Base-by-base conservation (phyloP, 176 grass and related monocot genomes). In the Luzula sylvatica region DNA sequence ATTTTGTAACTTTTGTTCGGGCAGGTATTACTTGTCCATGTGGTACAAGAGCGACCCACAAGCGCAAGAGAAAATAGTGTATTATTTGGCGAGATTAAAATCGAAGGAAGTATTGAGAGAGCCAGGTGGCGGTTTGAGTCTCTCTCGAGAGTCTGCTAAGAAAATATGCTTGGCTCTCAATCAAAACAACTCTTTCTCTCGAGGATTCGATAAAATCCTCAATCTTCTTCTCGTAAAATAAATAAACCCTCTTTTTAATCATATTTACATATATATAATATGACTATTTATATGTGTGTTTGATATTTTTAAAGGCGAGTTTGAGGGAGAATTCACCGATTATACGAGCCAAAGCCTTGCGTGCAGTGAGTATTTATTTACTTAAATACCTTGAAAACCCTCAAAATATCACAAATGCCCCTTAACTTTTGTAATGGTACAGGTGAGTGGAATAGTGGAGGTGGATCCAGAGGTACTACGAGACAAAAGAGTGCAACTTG, bases 401-500 rank as follows among this genome's bases (percentile, higher is more conserved):
- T n/a, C n/a, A n/a, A n/a, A n/a, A n/a, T n/a, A n/a, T n/a, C n/a
- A n/a, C n/a, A n/a, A n/a, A 26, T 78, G 84, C 24, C 65, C 23
- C 50, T 54, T 75, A 28, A 16, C 32, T 58, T 74, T 44, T 67
- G 43, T 76, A 15, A 18, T 71, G 11, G 66, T 68, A 72, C 15
- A 98, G 93, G 93, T 98, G 41, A 98, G 93, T 66, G 77, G 60
- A 73, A 98, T 98, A 65, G 92, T 98, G 56, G 92, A 98, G 85
- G 81, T 85, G 67, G 92, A 98, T 72, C 92, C 92, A 60, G 82
- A 98, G 68, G 92, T 98, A 24, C 72, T 98, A 65, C 78, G 85
- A 76, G 85, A 98, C 56, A 87, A 86, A 55, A 84, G 85, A 55
- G 81, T 98, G 40, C 92, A 98, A 77, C 77, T 58, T 57, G 92